These are phyloP conservation scores for Capronia epimyces DNA, from an alignment of 2,329 filamentous ascomycete species.

Conservation along the genomic window DNA sequence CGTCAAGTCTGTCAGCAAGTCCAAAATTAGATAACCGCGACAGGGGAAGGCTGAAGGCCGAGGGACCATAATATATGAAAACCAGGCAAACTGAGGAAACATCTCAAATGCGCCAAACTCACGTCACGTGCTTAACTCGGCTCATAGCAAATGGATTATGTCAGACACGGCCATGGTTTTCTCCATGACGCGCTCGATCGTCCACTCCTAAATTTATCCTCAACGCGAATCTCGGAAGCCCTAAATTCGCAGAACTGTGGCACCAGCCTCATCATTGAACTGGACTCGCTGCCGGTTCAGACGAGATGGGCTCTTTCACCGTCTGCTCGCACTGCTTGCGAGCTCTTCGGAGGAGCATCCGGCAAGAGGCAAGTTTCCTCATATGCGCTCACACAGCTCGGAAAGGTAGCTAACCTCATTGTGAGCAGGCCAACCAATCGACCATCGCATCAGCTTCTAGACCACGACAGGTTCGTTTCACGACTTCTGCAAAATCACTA, in stretches of 20 bases:
- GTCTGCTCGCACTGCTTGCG: constrained; percentile 26
- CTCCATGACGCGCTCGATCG: constrained; percentile 20
- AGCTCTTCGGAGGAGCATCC: constrained; percentile 17
- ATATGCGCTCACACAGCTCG: not conserved
- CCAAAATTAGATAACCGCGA: no score
- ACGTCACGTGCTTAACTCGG: no score
- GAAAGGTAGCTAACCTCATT: constrained; percentile 1
- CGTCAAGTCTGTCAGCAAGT: no score
- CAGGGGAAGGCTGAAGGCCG: no score
- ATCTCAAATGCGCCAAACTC: no score
- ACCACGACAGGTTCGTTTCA: constrained; percentile 3
- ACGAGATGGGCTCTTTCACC: constrained; percentile 16
- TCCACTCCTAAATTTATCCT: not conserved
- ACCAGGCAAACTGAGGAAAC: no score
- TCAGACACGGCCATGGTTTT: no score
- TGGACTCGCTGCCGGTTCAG: not conserved
- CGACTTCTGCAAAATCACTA: constrained; percentile 5
- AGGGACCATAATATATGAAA: no score
- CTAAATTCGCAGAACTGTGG: not conserved
- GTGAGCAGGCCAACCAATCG: not conserved
- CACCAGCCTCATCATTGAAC: not conserved
- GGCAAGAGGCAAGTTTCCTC: constrained; percentile 4
- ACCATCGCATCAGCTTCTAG: not conserved
- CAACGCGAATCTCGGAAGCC: constrained; percentile 1
- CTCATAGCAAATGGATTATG: no score